These are phyloP conservation scores for Symbiodinium natans DNA, from an alignment of 73 alveolate genomes.

Conservation along the genomic window DNA sequence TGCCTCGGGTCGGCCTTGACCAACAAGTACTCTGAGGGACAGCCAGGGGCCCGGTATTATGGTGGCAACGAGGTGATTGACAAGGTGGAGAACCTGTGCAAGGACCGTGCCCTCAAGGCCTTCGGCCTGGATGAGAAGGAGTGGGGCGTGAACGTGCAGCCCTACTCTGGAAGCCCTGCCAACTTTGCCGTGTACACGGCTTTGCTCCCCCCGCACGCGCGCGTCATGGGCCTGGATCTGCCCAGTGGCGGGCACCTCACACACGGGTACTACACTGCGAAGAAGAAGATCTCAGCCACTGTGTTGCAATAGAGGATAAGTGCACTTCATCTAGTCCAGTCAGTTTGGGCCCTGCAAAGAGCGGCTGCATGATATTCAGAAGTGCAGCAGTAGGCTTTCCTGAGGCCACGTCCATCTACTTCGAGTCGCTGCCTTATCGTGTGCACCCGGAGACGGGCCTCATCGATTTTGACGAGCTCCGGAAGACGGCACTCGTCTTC, in stretches of 20 bases:
- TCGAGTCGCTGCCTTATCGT: conserved; percentile 97
- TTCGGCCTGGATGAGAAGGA: conserved; percentile 95
- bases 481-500: conserved; percentile 95
- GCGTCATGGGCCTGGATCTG: conserved; percentile 97
- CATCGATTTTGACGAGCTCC: conserved; percentile 97
- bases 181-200: conserved; percentile 98
- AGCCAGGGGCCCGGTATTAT: conserved; percentile 98
- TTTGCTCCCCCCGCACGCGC: conserved; percentile 97
- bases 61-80: conserved; percentile 98
- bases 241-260: conserved; percentile 98
- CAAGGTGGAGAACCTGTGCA: conserved; percentile 96
- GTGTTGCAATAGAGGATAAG: too few relatives aligned
- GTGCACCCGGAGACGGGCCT: conserved; percentile 95
- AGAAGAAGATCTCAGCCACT: conserved; percentile 96
- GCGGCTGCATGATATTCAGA: too few relatives aligned
- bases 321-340: too few relatives aligned
- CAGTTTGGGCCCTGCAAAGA: too few relatives aligned
- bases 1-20: conserved; percentile 97
- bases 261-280: conserved; percentile 96
- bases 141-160: conserved; percentile 99
- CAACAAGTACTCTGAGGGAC: conserved; percentile 98
- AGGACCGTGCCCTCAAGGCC: conserved; percentile 97
- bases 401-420: conserved; percentile 96
- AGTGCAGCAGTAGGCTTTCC: too few relatives aligned
- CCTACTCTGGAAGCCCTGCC: conserved; percentile 98